phyloP scores from a whole-genome alignment of 1,284 basidiomycete species.

The Fomitopsis betulina region DNA sequence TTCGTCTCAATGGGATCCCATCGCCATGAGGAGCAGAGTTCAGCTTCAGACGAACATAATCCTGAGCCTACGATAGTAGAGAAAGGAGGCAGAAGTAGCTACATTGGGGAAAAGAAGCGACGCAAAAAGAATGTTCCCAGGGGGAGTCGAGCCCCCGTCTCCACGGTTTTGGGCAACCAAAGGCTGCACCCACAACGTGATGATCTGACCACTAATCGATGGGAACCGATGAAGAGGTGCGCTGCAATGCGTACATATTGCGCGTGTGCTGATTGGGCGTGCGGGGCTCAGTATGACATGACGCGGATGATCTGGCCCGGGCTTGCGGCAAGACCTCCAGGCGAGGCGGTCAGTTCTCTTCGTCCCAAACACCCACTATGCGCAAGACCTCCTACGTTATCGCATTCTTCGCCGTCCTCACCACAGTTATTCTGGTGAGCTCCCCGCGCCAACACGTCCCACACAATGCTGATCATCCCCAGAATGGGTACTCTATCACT shows the following conservation, averaged over 20 bases:
- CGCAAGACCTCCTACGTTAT: constrained; percentile 61
- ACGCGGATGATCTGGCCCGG: neutral
- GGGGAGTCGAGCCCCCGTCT: constrained; percentile 24
- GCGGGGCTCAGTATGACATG: neutral
- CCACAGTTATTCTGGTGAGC: constrained; percentile 50
- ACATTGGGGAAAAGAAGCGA: too few species aligned
- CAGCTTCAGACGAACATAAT: too few species aligned
- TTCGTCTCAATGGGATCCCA: neutral
- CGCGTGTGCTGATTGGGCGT: neutral
- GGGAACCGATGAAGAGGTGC: constrained; percentile 9
- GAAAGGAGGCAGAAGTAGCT: too few species aligned
- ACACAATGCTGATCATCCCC: neutral
- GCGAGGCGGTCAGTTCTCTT: neutral
- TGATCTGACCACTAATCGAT: constrained; percentile 26
- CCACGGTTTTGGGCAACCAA: constrained; percentile 11
- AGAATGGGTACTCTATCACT: constrained; percentile 57
- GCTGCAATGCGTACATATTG: neutral
- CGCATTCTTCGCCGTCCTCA: constrained; percentile 48
- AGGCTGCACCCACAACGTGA: constrained; percentile 18
- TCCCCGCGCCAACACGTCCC: neutral
- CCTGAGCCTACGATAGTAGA: too few species aligned
- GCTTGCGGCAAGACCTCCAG: neutral
- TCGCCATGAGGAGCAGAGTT: too few species aligned
- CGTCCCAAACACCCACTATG: constrained; percentile 31
- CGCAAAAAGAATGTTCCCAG: constrained; percentile 16